Conservation (phyloP, 202 grass and related monocot species). For the Setaria viridis region DNA sequence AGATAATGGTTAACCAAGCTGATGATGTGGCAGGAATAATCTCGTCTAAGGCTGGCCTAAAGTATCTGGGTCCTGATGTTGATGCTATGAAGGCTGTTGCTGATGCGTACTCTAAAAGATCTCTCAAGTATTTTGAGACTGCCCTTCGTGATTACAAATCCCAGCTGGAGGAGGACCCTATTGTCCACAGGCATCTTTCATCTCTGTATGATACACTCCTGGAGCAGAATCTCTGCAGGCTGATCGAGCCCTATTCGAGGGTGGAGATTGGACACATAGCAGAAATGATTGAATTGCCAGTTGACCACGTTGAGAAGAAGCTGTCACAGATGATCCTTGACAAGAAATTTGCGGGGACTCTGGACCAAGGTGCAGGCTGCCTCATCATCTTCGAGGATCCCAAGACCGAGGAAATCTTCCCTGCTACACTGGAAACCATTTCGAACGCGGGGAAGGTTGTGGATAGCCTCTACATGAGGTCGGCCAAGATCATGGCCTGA, state of each 20-base stretch:
- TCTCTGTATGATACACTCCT: slow-evolving; percentile 88
- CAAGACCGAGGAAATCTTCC: slow-evolving; percentile 83
- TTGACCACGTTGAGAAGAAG: slow-evolving; percentile 92
- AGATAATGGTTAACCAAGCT: slow-evolving; percentile 98
- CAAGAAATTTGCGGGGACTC: slow-evolving; percentile 95
- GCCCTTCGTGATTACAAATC: slow-evolving; percentile 72
- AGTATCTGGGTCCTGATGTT: slow-evolving; percentile 91
- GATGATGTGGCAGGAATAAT: slow-evolving; percentile 94
- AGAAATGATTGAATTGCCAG: slow-evolving; percentile 77
- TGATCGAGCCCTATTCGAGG: slow-evolving; percentile 88
- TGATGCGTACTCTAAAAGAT: slow-evolving; percentile 89
- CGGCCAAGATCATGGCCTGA: slow-evolving; percentile 90
- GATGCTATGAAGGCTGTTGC: slow-evolving; percentile 98
- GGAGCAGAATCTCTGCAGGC: slow-evolving; percentile 95
- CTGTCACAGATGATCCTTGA: slow-evolving; percentile 95
- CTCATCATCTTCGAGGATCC: slow-evolving; percentile 88
- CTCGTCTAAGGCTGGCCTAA: slow-evolving; percentile 87
- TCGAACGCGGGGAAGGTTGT: slow-evolving; percentile 85
- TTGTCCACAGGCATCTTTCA: slow-evolving; percentile 92
- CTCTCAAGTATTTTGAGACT: slow-evolving; percentile 88
- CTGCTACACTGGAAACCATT: slow-evolving; percentile 80
- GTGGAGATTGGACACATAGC: slow-evolving; percentile 82
- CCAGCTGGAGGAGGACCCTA: slow-evolving; percentile 92
- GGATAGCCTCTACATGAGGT: slow-evolving; percentile 91
- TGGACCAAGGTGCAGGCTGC: slow-evolving; percentile 93